Base-by-base conservation (phyloP, 257 asterid genomes). In the Leonotis leonurus region DNA sequence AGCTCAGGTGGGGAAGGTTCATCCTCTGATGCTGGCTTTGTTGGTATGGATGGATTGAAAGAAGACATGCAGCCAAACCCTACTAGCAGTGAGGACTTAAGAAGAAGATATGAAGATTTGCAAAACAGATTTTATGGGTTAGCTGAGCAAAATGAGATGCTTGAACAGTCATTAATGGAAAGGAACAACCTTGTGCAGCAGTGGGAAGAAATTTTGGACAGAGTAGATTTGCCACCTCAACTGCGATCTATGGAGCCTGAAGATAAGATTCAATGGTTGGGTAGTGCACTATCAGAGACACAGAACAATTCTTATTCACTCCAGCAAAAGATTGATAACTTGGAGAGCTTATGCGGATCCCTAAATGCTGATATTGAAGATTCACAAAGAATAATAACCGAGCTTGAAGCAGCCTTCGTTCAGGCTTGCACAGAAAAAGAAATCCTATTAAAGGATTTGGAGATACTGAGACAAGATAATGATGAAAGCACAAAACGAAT, bases 71-170 rank as follows among this genome's bases (percentile, higher is more conserved):
- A 64, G 60, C 77, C 78, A 39, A 80, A 62, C 75, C 72, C 73
- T 66, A 73, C 74, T 79, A 69, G 79, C 11, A 56, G 36, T 69
- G 99, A 93, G 65, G 95, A 87, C 46, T 70, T 83, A 40, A 75
- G 82, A 71, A 78, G 83, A 79, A 76, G 78, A 80, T 89, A 70
- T 64, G 99, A 89, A 72, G 99, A 93, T 67, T 73, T 93, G 74
- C 94, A 85, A 63, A 82, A 74, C 78, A 93, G 83, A 75, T 89
- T 85, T 68, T 89, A 87, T 75, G 94, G 81, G 68, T 78, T 93
- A 80, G 99, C 99, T 2, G 99, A 89, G 77, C 99, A 89, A 56
- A 93, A 87, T 70, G 99, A 89, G 80, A 93, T 93, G 95, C 99
- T 93, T 79, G 99, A 93, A 75, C 99, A 89, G 72, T 87, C 99